Conservation (phyloP, 495 filamentous ascomycete species). For the Xylaria telfairii region DNA sequence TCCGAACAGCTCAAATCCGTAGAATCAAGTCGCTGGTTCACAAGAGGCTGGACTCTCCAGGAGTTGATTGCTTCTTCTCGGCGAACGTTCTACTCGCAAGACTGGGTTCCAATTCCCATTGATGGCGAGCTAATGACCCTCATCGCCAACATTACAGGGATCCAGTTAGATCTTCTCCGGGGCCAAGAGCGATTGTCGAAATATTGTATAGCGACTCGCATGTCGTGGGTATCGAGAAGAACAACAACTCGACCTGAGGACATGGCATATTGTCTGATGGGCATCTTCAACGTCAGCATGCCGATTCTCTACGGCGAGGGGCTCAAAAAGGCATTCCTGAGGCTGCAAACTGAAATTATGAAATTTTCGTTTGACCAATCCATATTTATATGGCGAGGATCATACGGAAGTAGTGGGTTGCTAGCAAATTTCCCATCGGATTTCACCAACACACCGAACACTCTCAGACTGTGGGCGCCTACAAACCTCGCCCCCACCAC, state of each 20-base stretch:
- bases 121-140: not conserved
- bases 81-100: not conserved
- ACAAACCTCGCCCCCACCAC: not conserved
- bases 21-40: not conserved
- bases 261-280: not conserved
- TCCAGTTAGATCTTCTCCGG: not conserved
- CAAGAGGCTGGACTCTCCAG: not conserved
- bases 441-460: not conserved
- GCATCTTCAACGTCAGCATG: not conserved
- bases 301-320: not conserved
- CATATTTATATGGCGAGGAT: not conserved
- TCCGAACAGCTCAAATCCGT: not conserved
- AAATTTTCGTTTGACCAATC: not conserved
- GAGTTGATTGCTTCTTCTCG: not conserved
- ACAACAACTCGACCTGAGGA: not conserved
- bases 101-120: not conserved
- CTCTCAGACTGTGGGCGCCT: not conserved
- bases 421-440: not conserved
- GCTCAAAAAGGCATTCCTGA: not conserved
- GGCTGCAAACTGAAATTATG: not conserved
- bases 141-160: not conserved
- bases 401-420: not conserved
- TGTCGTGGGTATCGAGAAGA: slow-evolving; percentile 2
- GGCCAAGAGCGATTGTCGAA: not conserved
- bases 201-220: not conserved